A percentile compares a stretch with the other conserved stretches of the same genome.
Evolutionary conservation across 495 filamentous ascomycete genomes (phyloP).

Genomic region (Pyronema domesticum): DNA sequence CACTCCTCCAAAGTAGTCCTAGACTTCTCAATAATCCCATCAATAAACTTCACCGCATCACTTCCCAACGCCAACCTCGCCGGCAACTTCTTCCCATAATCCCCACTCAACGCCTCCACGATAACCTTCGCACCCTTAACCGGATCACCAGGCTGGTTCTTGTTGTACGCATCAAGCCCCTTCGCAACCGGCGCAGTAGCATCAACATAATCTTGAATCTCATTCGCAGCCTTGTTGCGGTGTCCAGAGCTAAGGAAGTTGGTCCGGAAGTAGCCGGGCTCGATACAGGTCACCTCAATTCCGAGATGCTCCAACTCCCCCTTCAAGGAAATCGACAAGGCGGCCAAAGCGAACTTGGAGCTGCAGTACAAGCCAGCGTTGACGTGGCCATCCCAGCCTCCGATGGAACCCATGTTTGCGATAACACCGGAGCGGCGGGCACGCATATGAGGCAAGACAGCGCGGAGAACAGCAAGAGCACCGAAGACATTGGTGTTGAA

Average conservation of each 20-base stretch:
- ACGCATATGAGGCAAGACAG: constrained; percentile 34
- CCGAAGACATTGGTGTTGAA: constrained; percentile 34
- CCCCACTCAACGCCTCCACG: constrained; percentile 31
- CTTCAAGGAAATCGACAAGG: constrained; percentile 28
- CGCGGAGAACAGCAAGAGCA: constrained; percentile 28
- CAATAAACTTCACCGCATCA: constrained; percentile 28
- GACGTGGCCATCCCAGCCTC: constrained; percentile 12
- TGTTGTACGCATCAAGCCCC: constrained; percentile 12
- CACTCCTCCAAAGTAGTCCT: constrained; percentile 28
- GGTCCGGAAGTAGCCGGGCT: constrained; percentile 30
- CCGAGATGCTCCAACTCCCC: constrained; percentile 30
- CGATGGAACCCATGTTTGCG: constrained; percentile 26
- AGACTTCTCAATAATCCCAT: constrained; percentile 25
- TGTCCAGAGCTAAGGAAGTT: constrained; percentile 24
- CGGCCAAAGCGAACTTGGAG: constrained; percentile 31
- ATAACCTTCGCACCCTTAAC: constrained; percentile 32
- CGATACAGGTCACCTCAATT: constrained; percentile 30
- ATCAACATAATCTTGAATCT: constrained; percentile 22
- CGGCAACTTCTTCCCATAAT: constrained; percentile 27
- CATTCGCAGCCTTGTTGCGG: constrained; percentile 9
- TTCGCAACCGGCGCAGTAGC: constrained; percentile 12
- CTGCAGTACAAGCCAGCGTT: constrained; percentile 29
- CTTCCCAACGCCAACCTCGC: constrained; percentile 31
- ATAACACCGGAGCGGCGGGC: constrained; percentile 29
- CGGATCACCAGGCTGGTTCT: constrained; percentile 31